Conservation (phyloP, 2,329 filamentous ascomycete genomes). For the Colletotrichum eremochloae region DNA sequence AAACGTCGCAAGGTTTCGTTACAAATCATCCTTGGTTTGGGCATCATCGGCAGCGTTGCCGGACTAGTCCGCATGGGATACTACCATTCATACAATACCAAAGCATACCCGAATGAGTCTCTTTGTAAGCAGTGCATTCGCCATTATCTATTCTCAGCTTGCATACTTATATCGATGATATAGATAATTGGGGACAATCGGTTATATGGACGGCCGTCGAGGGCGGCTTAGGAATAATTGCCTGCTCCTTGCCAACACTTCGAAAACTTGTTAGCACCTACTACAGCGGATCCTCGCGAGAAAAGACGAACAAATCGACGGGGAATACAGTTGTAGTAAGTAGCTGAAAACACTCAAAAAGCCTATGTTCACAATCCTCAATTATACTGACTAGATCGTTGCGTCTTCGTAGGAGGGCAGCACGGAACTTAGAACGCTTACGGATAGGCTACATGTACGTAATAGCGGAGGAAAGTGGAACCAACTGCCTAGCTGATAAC, state of each 20-base stretch:
- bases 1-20: slow-evolving; percentile 42
- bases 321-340: too few relatives aligned
- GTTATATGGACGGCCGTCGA: not conserved
- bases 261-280: not conserved
- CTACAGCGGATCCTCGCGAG: not conserved
- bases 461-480: too few relatives aligned
- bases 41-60: slow-evolving; percentile 36
- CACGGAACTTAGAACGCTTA: too few relatives aligned
- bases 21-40: not conserved
- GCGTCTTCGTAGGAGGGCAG: too few relatives aligned
- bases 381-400: too few relatives aligned
- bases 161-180: not conserved
- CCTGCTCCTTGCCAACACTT: slow-evolving; percentile 1
- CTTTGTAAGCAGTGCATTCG: not conserved
- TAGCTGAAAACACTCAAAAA: too few relatives aligned
- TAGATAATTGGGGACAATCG: not conserved
- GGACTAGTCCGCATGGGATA: slow-evolving; percentile 30
- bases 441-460: too few relatives aligned
- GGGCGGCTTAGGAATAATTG: not conserved
- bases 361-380: too few relatives aligned
- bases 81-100: slow-evolving; percentile 35
- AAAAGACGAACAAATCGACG: too few relatives aligned
- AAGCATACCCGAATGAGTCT: slow-evolving; percentile 26
- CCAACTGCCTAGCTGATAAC: too few relatives aligned
- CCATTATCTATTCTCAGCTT: accelerated